A percentile compares a stretch with the other conserved stretches of the same genome.
phyloP scores from a whole-genome alignment of 805 yeast species.

The Metschnikowia amazonensis region DNA sequence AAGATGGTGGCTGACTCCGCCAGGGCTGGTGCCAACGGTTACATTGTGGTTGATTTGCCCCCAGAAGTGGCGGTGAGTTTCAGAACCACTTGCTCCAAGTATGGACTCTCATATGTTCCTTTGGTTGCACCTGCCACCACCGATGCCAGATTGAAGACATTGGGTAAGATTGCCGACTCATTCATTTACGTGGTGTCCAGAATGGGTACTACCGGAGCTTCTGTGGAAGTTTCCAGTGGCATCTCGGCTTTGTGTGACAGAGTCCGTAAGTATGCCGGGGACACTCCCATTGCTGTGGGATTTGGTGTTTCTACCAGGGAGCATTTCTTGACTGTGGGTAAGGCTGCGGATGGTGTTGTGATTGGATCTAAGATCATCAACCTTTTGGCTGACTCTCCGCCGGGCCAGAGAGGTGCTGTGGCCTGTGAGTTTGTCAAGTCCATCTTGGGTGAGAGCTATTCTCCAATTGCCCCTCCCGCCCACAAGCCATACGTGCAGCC shows the following conservation, averaged over 20 bases:
- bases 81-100: conserved; percentile 63
- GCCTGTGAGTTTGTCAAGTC: conserved; percentile 66
- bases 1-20: conserved; percentile 74
- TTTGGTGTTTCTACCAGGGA: conserved; percentile 95
- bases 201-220: conserved; percentile 97
- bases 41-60: conserved; percentile 91
- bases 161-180: conserved; percentile 87
- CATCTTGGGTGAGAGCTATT: conserved; percentile 57
- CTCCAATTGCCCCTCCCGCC: conserved; percentile 26
- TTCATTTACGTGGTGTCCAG: conserved; percentile 94
- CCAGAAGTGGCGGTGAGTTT: conserved; percentile 95
- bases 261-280: conserved; percentile 70
- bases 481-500: conserved; percentile 19
- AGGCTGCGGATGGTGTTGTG: conserved; percentile 89
- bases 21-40: conserved; percentile 91
- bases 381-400: conserved; percentile 58
- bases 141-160: conserved; percentile 74
- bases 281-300: conserved; percentile 80
- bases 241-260: conserved; percentile 66
- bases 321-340: conserved; percentile 77
- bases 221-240: conserved; percentile 57
- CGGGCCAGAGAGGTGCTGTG: conserved; percentile 56
- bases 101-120: conserved; percentile 83
- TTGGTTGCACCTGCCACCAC: conserved; percentile 96
- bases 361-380: conserved; percentile 86